Evolutionary conservation across 2,329 filamentous ascomycete genomes (phyloP), one percentile per base, ranked within the genome.

Genomic region (Cladophialophora carrionii): DNA sequence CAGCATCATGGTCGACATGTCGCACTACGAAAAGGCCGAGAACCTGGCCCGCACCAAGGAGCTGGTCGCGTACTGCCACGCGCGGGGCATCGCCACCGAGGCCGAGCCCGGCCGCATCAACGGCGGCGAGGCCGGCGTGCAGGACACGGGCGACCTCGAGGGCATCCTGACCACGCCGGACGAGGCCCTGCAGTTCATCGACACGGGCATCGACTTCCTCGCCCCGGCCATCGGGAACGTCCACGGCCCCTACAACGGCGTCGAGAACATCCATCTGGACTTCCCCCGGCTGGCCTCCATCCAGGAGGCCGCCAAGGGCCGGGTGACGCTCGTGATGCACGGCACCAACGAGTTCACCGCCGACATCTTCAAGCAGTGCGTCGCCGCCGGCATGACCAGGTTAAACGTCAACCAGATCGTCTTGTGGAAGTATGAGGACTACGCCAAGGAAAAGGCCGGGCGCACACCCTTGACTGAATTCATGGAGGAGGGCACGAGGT

Each of bases 1-100:
- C 76, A 85, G 83, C 68, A 90, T 91, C 74, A 91, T 91, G 88
- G 85, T 91, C 0, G 89, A 91, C 76, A 91, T 91, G 88, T 86
- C 82, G 64, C 88, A 91, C 73, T 86, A 89, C 72, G 87, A 89
- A 70, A 87, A 87, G 71, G 87, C 83, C 61, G 88, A 90, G 77
- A 91, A 91, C 73, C 78, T 92, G 43, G 78, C 81, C 2, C 81
- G 85, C 73, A 91, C 88, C 22, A 80, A 80, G 57, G 85, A 89
- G 69, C 77, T 90, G 57, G 86, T 87, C 6, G 77, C 76, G 24
- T 86, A 88, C 73, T 89, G 88, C 73, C 84, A 89, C 73, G 85
- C 78, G 69, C 81, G 84, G 49, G 87, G 87, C 2, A 90, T 90
- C 67, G 83, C 87, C 4, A 88, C 87, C 1, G 88, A 91, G 74